Base-by-base conservation (phyloP, 148 eudicot species). In the Fallopia convolvulus region DNA sequence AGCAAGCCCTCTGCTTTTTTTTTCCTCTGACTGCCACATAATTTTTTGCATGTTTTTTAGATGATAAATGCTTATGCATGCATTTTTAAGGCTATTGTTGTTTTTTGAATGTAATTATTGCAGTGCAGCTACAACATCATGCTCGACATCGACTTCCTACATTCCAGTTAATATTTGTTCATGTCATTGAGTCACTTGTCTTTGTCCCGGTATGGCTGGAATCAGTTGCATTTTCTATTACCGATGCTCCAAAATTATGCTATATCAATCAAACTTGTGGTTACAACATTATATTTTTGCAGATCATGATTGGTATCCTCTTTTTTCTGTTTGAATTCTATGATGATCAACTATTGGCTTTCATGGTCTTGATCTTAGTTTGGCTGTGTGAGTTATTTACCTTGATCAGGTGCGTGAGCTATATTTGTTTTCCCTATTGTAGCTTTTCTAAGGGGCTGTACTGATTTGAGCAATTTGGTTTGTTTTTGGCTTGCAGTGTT, bases 101-200 rank as follows among this genome's bases (percentile, higher is more conserved):
- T n/a, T 8, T 9, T 61, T 48, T 46, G 71, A 42, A 39, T 32
- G 48, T 48, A 61, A 82, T 75, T 73, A 77, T 46, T 87, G 81
- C 97, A 95, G 99, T 91, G 84, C 99, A 95, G 92, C 99, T 95
- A 79, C 99, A 95, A 80, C 99, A 95, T 82, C 99, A 95, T 84
- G 99, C 99, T 85, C 97, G 94, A 21, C 97, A 93, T 81, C 91
- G 90, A 78, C 98, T 95, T 85, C 99, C 99, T 50, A 95, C 99
- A 73, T 95, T 95, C 82, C 99, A 95, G 79, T 84, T 95, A 88
- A 95, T 95, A 74, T 95, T 95, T 89, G 99, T 95, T 75, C 99
- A 95, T 82, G 98, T 95, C 70, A 88, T 93, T 77, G 99, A 95
- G 79, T 95, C 99, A 21, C 99, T 95, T 74, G 98, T 95, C 79